Evolutionary conservation across 73 alveolate species (phyloP), one percentile per base, ranked within the genome.

Genomic region (Paramecium bursaria): DNA sequence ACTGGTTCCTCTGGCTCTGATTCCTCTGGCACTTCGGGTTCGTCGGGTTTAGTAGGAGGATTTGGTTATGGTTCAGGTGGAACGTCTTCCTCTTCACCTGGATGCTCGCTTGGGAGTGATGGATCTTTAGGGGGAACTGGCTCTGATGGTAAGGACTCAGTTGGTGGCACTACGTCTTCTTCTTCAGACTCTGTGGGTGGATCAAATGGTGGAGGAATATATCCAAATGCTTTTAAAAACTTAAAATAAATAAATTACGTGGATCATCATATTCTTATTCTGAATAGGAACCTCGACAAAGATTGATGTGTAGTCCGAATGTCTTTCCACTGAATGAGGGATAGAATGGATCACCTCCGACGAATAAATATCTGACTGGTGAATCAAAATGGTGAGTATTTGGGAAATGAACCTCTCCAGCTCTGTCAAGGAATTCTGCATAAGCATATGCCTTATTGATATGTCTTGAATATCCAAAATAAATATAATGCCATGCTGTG

Each of bases 111-210:
- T n/a, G n/a, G n/a, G n/a, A n/a, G n/a, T n/a, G n/a, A n/a, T n/a
- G n/a, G n/a, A n/a, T n/a, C n/a, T n/a, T n/a, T 48, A 27, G 76
- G 76, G 15, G 82, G 60, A 17, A 67, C 82, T 39, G 82, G 82
- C 10, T 67, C 82, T 15, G 82, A 25, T 35, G 82, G 82, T 3
- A 39, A 39, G 9, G n/a, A n/a, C n/a, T n/a, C n/a, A n/a, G n/a
- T n/a, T n/a, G n/a, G n/a, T n/a, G n/a, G n/a, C n/a, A n/a, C n/a
- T n/a, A n/a, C n/a, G n/a, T n/a, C n/a, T n/a, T n/a, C n/a, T n/a
- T n/a, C n/a, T n/a, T n/a, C n/a, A n/a, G n/a, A n/a, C n/a, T n/a
- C n/a, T n/a, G n/a, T n/a, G n/a, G n/a, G n/a, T n/a, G n/a, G n/a
- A n/a, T n/a, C n/a, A n/a, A n/a, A n/a, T n/a, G n/a, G n/a, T n/a